Percentiles rank a stretch among this genome's conserved stretches.
Evolutionary conservation across 805 yeast species (phyloP).

Genomic region (Naumovozyma dairenensis): DNA sequence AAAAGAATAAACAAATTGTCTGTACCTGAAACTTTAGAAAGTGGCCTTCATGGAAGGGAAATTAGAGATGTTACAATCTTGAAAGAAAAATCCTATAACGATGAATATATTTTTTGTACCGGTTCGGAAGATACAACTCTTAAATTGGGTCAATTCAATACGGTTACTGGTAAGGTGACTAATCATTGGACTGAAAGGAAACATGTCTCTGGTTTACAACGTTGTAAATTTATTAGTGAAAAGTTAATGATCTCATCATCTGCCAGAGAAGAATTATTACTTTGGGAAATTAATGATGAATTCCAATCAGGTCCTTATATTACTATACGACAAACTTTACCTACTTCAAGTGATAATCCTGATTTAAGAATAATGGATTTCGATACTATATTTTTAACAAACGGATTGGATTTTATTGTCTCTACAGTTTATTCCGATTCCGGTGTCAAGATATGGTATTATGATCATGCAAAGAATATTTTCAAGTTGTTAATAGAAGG

Average conservation of each 20-base stretch:
- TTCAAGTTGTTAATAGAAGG: slow-evolving; percentile 41
- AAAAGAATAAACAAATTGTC: slow-evolving; percentile 24
- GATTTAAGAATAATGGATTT: slow-evolving; percentile 90
- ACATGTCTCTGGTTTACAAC: slow-evolving; percentile 86
- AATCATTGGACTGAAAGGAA: slow-evolving; percentile 56
- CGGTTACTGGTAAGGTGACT: slow-evolving; percentile 33
- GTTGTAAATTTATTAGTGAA: slow-evolving; percentile 49
- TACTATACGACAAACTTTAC: slow-evolving; percentile 41
- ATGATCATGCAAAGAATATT: slow-evolving; percentile 27
- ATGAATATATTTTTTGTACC: slow-evolving; percentile 44
- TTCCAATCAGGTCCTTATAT: slow-evolving; percentile 36
- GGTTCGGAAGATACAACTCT: slow-evolving; percentile 88
- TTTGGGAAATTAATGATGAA: slow-evolving; percentile 55
- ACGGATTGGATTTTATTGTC: slow-evolving; percentile 24
- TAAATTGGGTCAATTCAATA: slow-evolving; percentile 37
- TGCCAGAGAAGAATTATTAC: slow-evolving; percentile 78
- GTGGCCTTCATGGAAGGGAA: slow-evolving; percentile 89
- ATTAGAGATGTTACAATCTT: slow-evolving; percentile 64
- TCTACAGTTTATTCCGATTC: slow-evolving; percentile 83
- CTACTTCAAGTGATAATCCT: slow-evolving; percentile 50
- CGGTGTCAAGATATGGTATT: slow-evolving; percentile 54
- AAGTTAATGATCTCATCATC: slow-evolving; percentile 46
- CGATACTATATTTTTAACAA: slow-evolving; percentile 36
- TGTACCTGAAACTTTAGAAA: slow-evolving; percentile 31
- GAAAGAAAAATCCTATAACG: slow-evolving; percentile 20